phyloP scores from a whole-genome alignment of 257 asterid species.

The Solanum commersonii region DNA sequence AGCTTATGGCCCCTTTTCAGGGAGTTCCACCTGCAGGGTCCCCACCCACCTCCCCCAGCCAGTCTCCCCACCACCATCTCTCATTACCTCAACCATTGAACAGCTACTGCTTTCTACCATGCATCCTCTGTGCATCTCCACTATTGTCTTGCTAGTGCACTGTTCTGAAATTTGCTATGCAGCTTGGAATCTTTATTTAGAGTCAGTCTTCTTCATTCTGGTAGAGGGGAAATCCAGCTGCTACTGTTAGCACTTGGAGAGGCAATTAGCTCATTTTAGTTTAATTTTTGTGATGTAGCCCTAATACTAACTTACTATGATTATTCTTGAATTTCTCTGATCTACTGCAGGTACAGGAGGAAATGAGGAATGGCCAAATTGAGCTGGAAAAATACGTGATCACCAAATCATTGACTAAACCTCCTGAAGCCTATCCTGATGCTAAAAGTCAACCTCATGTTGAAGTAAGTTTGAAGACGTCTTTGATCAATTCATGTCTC shows the following conservation, averaged over 20 bases:
- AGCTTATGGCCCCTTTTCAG: not conserved
- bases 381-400: conserved; percentile 82
- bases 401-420: conserved; percentile 81
- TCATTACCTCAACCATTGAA: not conserved
- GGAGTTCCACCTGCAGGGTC: not conserved
- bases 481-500: not conserved
- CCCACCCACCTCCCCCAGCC: not conserved
- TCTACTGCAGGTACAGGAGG: conserved; percentile 67
- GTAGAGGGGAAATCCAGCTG: not conserved
- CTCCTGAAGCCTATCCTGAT: conserved; percentile 97
- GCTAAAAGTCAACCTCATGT: conserved; percentile 95
- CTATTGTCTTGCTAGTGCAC: not conserved
- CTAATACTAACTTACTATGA: not conserved
- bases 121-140: not conserved
- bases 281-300: not conserved
- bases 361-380: conserved; percentile 84
- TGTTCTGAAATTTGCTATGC: not conserved
- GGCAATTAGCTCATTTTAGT: not conserved
- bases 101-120: not conserved
- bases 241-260: not conserved
- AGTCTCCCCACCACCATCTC: not conserved
- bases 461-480: conserved; percentile 45
- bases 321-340: not conserved
- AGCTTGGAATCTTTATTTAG: not conserved
- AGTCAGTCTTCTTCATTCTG: not conserved